phyloP scores from a whole-genome alignment of 2,329 filamentous ascomycete genomes.

The Hypoxylon sp. region DNA sequence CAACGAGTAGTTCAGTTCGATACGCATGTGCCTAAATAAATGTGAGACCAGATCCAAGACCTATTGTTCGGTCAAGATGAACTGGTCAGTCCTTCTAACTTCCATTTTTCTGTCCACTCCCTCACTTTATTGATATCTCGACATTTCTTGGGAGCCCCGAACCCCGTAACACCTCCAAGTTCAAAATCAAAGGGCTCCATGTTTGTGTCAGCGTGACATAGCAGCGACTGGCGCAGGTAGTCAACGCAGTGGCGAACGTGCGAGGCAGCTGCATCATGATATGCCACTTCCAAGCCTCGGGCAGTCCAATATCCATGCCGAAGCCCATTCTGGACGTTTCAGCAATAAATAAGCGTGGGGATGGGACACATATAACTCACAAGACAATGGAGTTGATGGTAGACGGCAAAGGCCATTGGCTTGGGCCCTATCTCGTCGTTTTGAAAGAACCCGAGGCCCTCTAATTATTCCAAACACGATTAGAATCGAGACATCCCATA shows the following conservation, averaged over 20 bases:
- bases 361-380: neutral
- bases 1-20: no score
- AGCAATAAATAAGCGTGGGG: neutral
- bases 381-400: conserved; percentile 12
- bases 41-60: no score
- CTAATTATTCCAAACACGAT: no score
- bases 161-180: neutral
- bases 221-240: neutral
- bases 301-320: neutral
- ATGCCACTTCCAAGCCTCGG: neutral
- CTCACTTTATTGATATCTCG: neutral
- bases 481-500: no score
- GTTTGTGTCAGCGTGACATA: neutral
- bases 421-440: neutral
- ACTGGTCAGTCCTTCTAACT: neutral
- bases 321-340: neutral
- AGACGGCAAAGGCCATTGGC: neutral
- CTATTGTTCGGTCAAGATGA: no score
- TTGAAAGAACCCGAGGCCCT: neutral
- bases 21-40: no score
- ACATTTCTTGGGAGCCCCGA: neutral
- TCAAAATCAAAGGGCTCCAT: neutral
- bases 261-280: neutral
- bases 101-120: neutral
- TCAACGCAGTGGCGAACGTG: neutral